A percentile compares a stretch with the other conserved stretches of the same genome.
These are phyloP conservation scores for Amesomyces nigricolor DNA, from an alignment of 2,329 filamentous ascomycete species.

Conservation along the genomic window DNA sequence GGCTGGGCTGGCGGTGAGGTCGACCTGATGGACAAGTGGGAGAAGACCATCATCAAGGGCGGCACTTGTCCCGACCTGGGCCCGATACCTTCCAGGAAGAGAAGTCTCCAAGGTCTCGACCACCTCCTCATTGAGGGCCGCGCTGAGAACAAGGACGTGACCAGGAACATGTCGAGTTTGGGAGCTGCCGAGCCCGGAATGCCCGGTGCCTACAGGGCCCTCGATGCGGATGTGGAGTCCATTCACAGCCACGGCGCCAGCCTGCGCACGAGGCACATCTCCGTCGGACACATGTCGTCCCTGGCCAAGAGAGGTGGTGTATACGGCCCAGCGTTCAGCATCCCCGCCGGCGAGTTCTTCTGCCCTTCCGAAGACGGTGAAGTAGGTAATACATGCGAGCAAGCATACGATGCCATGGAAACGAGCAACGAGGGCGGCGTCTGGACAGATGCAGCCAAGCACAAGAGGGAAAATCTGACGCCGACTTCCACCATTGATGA, in stretches of 20 bases:
- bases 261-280: too few relatives aligned
- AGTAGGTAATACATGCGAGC: too few relatives aligned
- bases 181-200: too few relatives aligned
- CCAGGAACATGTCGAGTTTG: too few relatives aligned
- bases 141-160: neutral
- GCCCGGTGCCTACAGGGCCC: too few relatives aligned
- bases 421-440: too few relatives aligned
- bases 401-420: too few relatives aligned
- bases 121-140: neutral
- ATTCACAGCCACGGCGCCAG: neutral
- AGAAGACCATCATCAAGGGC: neutral
- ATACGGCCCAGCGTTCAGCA: neutral
- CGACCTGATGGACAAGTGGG: neutral
- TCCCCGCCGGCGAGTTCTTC: slow-evolving; percentile 1
- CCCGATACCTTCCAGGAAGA: too few relatives aligned
- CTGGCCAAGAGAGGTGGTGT: neutral
- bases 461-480: too few relatives aligned
- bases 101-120: neutral
- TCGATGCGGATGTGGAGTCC: too few relatives aligned
- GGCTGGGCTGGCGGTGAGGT: neutral
- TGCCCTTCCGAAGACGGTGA: neutral
- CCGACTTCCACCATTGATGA: too few relatives aligned
- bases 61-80: neutral
- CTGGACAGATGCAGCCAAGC: neutral
- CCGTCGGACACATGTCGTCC: too few relatives aligned